A percentile compares a stretch with the other conserved stretches of the same genome.
These are phyloP conservation scores for Clonostachys rosea DNA, from an alignment of 2,329 filamentous ascomycete genomes.

Conservation along the genomic window DNA sequence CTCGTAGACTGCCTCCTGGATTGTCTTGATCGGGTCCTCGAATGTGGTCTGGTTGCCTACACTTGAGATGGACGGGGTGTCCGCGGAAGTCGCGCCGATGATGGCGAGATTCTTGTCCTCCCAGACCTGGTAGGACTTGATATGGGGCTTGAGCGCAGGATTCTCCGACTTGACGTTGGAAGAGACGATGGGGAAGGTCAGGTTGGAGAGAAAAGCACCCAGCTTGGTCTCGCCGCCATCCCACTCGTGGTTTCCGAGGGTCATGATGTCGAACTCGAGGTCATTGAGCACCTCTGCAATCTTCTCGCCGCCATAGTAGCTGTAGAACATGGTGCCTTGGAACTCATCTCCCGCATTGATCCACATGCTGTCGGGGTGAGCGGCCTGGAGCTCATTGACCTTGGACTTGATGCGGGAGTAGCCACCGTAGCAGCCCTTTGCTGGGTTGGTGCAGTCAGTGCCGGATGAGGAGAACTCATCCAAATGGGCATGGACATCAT, in stretches of 20 bases:
- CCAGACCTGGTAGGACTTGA: slow-evolving; percentile 63
- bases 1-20: slow-evolving; percentile 57
- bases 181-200: slow-evolving; percentile 61
- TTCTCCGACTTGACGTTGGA: slow-evolving; percentile 61
- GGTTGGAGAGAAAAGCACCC: slow-evolving; percentile 55
- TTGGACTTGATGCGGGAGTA: slow-evolving; percentile 60
- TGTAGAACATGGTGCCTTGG: slow-evolving; percentile 64
- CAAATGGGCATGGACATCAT: slow-evolving; percentile 64
- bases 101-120: slow-evolving; percentile 55
- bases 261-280: slow-evolving; percentile 64
- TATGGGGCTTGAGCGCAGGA: slow-evolving; percentile 52
- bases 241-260: slow-evolving; percentile 63
- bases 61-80: slow-evolving; percentile 52
- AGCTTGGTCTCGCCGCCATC: slow-evolving; percentile 60
- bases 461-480: slow-evolving; percentile 59
- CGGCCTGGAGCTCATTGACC: slow-evolving; percentile 49
- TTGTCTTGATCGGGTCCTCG: slow-evolving; percentile 48
- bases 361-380: slow-evolving; percentile 56
- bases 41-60: slow-evolving; percentile 55
- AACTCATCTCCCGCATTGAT: slow-evolving; percentile 67
- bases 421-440: slow-evolving; percentile 57
- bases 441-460: slow-evolving; percentile 53
- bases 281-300: slow-evolving; percentile 63
- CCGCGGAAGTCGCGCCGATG: slow-evolving; percentile 60
- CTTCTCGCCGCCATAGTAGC: slow-evolving; percentile 63